Evolutionary conservation across 441 rosid species (phyloP).

Genomic region (Erodium texanum): DNA sequence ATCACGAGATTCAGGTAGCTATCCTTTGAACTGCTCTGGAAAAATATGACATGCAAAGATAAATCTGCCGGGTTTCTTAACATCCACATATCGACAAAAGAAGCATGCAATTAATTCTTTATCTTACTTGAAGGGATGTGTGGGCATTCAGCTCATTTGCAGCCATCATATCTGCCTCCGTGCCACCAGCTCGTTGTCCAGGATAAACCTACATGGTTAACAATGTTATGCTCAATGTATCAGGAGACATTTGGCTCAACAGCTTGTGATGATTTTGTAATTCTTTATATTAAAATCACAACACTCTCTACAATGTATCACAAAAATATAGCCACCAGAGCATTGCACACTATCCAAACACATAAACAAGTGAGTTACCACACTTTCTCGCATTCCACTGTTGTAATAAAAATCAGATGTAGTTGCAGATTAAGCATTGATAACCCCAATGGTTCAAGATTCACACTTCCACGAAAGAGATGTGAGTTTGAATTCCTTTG

Average conservation of each 20-base stretch:
- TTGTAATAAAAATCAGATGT: not conserved
- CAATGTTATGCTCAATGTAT: conserved; percentile 9
- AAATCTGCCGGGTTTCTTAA: conserved; percentile 14
- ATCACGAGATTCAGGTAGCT: conserved; percentile 51
- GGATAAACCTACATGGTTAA: conserved; percentile 70
- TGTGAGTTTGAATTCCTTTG: too few species aligned
- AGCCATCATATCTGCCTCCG: conserved; percentile 95
- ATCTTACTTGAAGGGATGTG: conserved; percentile 71
- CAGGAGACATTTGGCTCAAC: too few species aligned
- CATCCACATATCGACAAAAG: not conserved
- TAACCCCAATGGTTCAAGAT: not conserved
- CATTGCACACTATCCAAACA: not conserved
- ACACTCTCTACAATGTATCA: not conserved
- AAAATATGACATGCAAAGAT: conserved; percentile 6
- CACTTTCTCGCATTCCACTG: not conserved
- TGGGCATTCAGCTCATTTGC: conserved; percentile 87
- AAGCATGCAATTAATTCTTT: not conserved
- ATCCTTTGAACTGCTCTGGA: conserved; percentile 48
- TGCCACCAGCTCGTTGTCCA: conserved; percentile 67
- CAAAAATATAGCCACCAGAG: too few species aligned
- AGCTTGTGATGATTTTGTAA: too few species aligned
- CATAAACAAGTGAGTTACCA: not conserved
- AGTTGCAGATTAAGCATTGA: too few species aligned
- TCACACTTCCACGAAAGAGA: not conserved
- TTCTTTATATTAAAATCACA: not conserved